Percentiles rank a stretch among this genome's conserved stretches.
phyloP scores from a whole-genome alignment of 1,139 yeast species.

The Saccharomyces hybrid region DNA sequence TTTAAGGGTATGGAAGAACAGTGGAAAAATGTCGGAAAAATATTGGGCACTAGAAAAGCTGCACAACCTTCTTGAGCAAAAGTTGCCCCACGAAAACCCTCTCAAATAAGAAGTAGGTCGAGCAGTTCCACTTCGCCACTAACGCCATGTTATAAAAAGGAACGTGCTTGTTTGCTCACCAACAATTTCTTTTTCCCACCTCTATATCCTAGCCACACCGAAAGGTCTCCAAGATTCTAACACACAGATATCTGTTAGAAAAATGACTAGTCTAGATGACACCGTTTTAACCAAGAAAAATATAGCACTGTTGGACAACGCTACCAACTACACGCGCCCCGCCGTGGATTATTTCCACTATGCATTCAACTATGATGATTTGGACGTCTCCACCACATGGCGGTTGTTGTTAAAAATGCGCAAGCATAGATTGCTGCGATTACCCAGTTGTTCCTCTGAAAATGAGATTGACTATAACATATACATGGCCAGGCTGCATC shows the following conservation, averaged over 20 bases:
- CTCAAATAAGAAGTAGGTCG: background rate
- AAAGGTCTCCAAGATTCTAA: background rate
- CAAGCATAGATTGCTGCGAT: conserved; percentile 25
- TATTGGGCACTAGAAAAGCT: background rate
- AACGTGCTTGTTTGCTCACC: background rate
- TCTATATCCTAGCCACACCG: background rate
- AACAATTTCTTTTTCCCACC: background rate
- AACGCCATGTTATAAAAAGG: background rate
- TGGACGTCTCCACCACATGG: conserved; percentile 23
- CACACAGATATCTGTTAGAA: background rate
- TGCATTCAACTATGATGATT: conserved; percentile 11
- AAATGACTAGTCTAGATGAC: conserved; percentile 27
- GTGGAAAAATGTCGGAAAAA: background rate
- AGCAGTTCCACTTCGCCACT: background rate
- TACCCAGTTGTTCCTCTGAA: conserved; percentile 29
- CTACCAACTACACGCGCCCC: conserved; percentile 25
- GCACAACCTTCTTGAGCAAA: background rate
- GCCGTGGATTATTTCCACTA: conserved; percentile 29
- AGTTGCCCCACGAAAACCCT: background rate
- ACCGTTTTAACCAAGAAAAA: conserved; percentile 25
- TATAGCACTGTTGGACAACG: conserved; percentile 28
- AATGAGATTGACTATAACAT: conserved; percentile 25
- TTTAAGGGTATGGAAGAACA: background rate
- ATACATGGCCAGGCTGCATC: conserved; percentile 27
- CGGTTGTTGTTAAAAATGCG: conserved; percentile 23